Evolutionary conservation across 139 green algal genomes (phyloP).

Genomic region (Tetraselmis striata): DNA sequence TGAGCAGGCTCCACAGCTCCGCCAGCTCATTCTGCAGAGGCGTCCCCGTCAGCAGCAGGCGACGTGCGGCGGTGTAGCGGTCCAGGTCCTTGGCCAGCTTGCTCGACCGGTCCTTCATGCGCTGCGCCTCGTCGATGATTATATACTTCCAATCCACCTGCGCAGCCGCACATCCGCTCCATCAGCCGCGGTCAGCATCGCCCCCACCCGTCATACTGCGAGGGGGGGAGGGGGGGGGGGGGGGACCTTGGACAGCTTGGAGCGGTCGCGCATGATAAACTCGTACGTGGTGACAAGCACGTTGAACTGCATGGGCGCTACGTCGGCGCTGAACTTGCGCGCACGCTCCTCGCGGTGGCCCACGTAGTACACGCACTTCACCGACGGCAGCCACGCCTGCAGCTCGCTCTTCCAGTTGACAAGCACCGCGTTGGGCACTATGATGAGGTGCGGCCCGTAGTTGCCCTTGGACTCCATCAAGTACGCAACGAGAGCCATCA

Average conservation of each 20-base stretch:
- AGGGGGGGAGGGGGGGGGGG: no score
- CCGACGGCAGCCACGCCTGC: constrained; percentile 75
- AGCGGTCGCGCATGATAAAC: constrained; percentile 89
- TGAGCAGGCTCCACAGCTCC: constrained; percentile 86
- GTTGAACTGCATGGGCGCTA: constrained; percentile 80
- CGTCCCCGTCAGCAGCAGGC: constrained; percentile 73
- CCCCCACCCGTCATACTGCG: no score
- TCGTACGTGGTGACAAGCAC: constrained; percentile 98
- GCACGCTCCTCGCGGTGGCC: constrained; percentile 66
- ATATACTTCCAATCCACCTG: constrained; percentile 91
- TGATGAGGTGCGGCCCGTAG: constrained; percentile 94
- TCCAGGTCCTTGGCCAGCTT: constrained; percentile 77
- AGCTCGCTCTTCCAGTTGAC: constrained; percentile 97
- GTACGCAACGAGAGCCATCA: constrained; percentile 91
- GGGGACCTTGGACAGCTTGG: constrained; percentile 49
- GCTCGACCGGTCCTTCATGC: constrained; percentile 87
- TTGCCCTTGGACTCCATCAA: constrained; percentile 93
- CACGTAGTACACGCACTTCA: constrained; percentile 67
- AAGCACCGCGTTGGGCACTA: constrained; percentile 95
- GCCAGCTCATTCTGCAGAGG: constrained; percentile 89
- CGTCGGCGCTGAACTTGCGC: constrained; percentile 53
- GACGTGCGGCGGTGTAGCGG: constrained; percentile 51
- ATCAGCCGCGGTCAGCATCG: neutral
- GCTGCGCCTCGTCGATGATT: constrained; percentile 97
- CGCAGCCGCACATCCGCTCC: neutral